These are phyloP conservation scores for Gracilaria gracilis DNA, from an alignment of 23 red algal species.

Conservation along the genomic window DNA sequence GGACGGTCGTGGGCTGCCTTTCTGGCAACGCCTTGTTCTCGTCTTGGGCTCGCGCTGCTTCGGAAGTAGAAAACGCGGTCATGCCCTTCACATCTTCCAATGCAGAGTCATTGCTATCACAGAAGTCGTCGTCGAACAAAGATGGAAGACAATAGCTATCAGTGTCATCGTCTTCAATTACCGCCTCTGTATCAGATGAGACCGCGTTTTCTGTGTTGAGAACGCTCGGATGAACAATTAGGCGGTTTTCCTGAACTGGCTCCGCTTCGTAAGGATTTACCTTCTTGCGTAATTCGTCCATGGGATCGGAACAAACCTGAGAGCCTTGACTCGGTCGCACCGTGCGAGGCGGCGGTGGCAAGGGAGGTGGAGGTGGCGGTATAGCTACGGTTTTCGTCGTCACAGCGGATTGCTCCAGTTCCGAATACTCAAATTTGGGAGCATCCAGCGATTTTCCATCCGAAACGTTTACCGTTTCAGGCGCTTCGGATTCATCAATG, in stretches of 20 bases:
- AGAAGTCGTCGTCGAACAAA: constrained; percentile 42
- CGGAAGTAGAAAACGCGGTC: constrained; percentile 53
- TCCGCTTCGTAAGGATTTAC: constrained; percentile 5
- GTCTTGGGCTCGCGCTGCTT: constrained; percentile 7
- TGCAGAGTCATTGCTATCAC: constrained; percentile 26
- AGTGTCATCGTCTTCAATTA: constrained; percentile 60
- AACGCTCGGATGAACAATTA: not conserved
- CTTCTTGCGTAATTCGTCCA: constrained; percentile 49
- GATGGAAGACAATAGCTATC: constrained; percentile 50
- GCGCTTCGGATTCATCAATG: not conserved
- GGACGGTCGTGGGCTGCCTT: not conserved
- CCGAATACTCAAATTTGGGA: not conserved
- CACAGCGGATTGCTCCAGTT: constrained; percentile 7
- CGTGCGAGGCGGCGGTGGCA: constrained; percentile 31
- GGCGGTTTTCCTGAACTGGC: constrained; percentile 4
- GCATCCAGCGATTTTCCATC: not conserved
- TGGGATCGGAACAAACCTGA: not conserved
- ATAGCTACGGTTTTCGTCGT: not conserved
- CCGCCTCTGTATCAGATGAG: constrained; percentile 30
- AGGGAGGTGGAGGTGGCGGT: constrained; percentile 16
- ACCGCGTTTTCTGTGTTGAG: not conserved
- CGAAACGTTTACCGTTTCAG: constrained; percentile 9
- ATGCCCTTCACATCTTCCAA: constrained; percentile 39
- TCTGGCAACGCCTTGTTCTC: not conserved
- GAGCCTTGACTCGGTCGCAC: not conserved